Evolutionary conservation across 148 eudicot species (phyloP).

Genomic region (Vaccinium darrowii): DNA sequence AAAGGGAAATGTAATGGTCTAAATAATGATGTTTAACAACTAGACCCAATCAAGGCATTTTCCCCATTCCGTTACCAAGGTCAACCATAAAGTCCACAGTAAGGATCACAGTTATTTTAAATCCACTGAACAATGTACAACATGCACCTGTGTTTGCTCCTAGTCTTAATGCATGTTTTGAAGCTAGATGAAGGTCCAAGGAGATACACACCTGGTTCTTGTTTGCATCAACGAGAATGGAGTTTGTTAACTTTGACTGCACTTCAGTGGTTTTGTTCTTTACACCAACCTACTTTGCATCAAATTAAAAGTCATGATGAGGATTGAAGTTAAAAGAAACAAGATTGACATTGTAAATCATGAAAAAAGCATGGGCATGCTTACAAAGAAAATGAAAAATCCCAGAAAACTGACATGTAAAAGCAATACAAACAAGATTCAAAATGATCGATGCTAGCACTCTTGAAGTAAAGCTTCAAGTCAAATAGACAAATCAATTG

Average conservation of each 20-base stretch:
- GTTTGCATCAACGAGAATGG: conserved; percentile 69
- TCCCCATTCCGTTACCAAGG: neutral
- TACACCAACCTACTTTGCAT: conserved; percentile 72
- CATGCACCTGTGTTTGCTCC: neutral
- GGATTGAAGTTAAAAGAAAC: conserved; percentile 1
- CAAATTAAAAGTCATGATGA: conserved; percentile 22
- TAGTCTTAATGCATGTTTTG: neutral
- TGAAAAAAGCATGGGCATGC: neutral
- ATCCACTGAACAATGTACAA: neutral
- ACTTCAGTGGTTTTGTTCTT: conserved; percentile 77
- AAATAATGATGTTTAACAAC: conserved; percentile 4
- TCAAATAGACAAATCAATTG: neutral
- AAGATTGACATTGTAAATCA: neutral
- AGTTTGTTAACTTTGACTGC: conserved; percentile 76
- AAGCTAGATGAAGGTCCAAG: neutral
- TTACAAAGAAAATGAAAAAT: conserved; percentile 8
- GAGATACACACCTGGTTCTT: conserved; percentile 69
- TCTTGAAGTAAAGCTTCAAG: neutral
- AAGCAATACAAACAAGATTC: neutral
- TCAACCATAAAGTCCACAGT: neutral
- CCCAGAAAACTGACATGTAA: neutral
- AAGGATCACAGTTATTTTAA: neutral
- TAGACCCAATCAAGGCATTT: neutral
- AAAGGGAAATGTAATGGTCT: neutral
- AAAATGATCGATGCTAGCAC: neutral